Percentiles rank a stretch among this genome's conserved stretches.
phyloP scores from a whole-genome alignment of 1,284 basidiomycete genomes.

The Tylopilus sp. region DNA sequence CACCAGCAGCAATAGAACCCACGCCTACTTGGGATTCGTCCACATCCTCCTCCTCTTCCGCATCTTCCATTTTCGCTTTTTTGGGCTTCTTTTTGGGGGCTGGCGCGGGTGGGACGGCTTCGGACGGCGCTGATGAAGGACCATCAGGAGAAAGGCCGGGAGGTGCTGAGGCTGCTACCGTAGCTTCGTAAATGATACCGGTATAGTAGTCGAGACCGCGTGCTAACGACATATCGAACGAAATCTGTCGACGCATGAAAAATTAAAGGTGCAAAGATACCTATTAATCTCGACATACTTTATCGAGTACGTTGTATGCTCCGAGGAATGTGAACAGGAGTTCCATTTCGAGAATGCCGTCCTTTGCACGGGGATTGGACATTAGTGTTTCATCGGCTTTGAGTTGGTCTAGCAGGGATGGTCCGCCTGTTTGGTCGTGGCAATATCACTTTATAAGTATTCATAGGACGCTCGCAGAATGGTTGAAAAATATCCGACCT shows the following conservation, averaged over 20 bases:
- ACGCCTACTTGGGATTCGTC: slow-evolving; percentile 96
- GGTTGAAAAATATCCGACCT: slow-evolving; percentile 59
- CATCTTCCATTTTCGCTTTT: slow-evolving; percentile 54
- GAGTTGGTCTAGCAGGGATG: slow-evolving; percentile 84
- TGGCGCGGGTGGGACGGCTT: slow-evolving; percentile 40
- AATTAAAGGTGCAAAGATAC: neutral
- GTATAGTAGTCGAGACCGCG: slow-evolving; percentile 99
- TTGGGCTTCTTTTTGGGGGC: slow-evolving; percentile 66
- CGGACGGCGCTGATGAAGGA: slow-evolving; percentile 52
- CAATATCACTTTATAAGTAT: slow-evolving; percentile 3
- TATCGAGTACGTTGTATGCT: slow-evolving; percentile 85
- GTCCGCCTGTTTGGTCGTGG: slow-evolving; percentile 65
- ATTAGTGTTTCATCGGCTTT: slow-evolving; percentile 74
- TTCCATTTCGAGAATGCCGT: slow-evolving; percentile 93
- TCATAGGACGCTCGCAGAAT: neutral
- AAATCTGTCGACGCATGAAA: slow-evolving; percentile 66
- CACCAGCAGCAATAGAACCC: slow-evolving; percentile 97
- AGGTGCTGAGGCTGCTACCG: slow-evolving; percentile 93
- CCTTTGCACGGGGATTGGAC: slow-evolving; percentile 81
- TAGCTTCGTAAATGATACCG: slow-evolving; percentile 98
- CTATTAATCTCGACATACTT: slow-evolving; percentile 55
- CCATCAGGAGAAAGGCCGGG: slow-evolving; percentile 75
- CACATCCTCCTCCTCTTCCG: slow-evolving; percentile 83
- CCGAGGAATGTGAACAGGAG: slow-evolving; percentile 88
- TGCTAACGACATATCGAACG: slow-evolving; percentile 96